Evolutionary conservation across 1,284 basidiomycete species (phyloP), one percentile per base, ranked within the genome.

Genomic region (Schizophyllum commune): DNA sequence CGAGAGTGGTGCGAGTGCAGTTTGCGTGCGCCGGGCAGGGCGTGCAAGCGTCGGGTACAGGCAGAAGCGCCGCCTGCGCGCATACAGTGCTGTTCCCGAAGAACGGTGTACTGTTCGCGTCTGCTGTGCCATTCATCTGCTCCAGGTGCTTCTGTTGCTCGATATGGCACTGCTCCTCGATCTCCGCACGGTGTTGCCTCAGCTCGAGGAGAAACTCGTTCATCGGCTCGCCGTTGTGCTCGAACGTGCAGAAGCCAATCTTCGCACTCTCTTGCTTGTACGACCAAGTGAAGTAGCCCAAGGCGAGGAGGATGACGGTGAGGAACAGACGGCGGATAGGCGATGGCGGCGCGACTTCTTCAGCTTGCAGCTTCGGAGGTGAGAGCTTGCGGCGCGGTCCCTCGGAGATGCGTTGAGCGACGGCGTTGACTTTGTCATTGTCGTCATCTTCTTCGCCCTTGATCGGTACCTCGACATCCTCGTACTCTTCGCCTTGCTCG

Each of bases 1-100:
- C 77, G 56, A 91, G 77, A 57, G 80, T 79, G 64, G 83, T 73
- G 33, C 83, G 85, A 13, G 76, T 77, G 73, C 95, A 98, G 19
- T 77, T 77, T 2, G 87, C 96, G 72, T 94, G 91, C 57, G 83
- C 79, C 11, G 96, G 96, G 71, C 95, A 98, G 15, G 86, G 83
- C 2, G 90, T 87, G 74, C 95, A 98, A n/a, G 79, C 69, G 33
- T 84, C 78, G 0, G 94, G 88, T 60, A 79, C 81, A 33, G 83
- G 82, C 47, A 88, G 66, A 51, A 85, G 59, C 33, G 83, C 77
- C 32, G 79, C 75, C 57, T 80, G 72, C 55, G 87, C 80, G 71
- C 85, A 86, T 13, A 76, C 70, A 60, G 75, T 74, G 20, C 70
- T 71, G 63, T 78, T 73, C 27, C 71, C 60, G 60, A 80, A 68